These are phyloP conservation scores for Aspergillus awamori DNA, from an alignment of 2,329 filamentous ascomycete species.

Conservation along the genomic window DNA sequence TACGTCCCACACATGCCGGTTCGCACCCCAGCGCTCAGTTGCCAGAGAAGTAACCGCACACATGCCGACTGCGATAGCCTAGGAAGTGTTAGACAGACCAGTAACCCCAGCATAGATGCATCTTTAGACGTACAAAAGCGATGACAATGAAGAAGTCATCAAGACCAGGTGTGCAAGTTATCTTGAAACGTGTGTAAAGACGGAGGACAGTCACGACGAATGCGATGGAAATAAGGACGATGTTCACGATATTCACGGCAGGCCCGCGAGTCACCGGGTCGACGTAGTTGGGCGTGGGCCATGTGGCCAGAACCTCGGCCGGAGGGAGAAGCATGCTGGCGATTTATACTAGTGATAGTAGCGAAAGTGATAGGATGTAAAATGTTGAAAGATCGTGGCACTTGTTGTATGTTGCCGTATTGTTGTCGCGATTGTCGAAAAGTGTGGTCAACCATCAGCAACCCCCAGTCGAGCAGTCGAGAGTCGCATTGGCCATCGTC, in stretches of 20 bases:
- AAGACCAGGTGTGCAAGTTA: conserved; percentile 51
- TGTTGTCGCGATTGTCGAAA: background rate
- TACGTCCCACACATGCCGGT: conserved; percentile 49
- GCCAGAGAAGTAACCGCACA: conserved; percentile 37
- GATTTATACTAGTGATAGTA: conserved; percentile 1
- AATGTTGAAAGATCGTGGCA: background rate
- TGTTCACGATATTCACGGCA: conserved; percentile 46
- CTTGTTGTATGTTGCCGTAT: background rate
- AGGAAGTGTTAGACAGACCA: conserved; percentile 7
- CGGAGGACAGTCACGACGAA: conserved; percentile 47
- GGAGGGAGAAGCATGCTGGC: conserved; percentile 45
- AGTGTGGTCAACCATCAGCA: conserved; percentile 12
- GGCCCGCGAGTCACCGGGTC: conserved; percentile 51
- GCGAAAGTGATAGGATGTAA: background rate
- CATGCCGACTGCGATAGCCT: conserved; percentile 42
- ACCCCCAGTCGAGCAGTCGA: conserved; percentile 8
- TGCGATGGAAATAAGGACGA: conserved; percentile 45
- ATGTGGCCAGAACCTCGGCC: conserved; percentile 44
- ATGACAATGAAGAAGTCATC: conserved; percentile 53
- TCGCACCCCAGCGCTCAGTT: conserved; percentile 38
- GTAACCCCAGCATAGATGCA: background rate
- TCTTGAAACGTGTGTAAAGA: conserved; percentile 50
- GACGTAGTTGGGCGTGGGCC: conserved; percentile 53
- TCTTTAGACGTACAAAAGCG: conserved; percentile 38
- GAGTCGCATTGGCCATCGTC: conserved; percentile 16